Conservation (phyloP, 1,284 basidiomycete genomes). For the Tranzscheliella williamsii region DNA sequence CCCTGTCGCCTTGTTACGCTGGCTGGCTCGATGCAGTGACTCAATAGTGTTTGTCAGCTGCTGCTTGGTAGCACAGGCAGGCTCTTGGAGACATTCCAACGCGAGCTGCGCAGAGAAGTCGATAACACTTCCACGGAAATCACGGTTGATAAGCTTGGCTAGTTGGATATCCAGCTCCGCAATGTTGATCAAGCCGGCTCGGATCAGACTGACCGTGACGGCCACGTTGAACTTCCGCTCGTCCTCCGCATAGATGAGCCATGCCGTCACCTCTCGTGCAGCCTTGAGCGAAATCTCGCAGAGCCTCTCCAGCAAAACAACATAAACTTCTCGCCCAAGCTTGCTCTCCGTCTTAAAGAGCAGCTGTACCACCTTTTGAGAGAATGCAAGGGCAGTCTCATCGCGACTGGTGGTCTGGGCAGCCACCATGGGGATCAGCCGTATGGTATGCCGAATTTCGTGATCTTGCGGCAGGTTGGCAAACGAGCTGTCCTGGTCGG, state of each 20-base stretch:
- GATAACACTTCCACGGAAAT: conserved; percentile 76
- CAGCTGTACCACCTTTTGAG: conserved; percentile 82
- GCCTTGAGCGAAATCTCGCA: conserved; percentile 89
- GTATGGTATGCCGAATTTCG: conserved; percentile 80
- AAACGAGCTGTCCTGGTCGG: conserved; percentile 32
- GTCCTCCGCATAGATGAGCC: conserved; percentile 95
- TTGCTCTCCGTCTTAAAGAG: conserved; percentile 54
- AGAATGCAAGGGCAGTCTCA: conserved; percentile 85
- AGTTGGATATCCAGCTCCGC: conserved; percentile 86
- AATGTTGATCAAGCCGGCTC: conserved; percentile 78
- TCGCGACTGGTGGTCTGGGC: conserved; percentile 77
- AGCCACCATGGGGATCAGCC: conserved; percentile 78
- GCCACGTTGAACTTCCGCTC: conserved; percentile 91
- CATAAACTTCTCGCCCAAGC: conserved; percentile 67
- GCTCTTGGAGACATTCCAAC: conserved; percentile 79
- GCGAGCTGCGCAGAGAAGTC: conserved; percentile 83
- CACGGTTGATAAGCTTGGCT: conserved; percentile 77
- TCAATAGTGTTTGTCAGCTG: conserved; percentile 84
- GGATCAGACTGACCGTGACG: conserved; percentile 85
- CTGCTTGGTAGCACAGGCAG: conserved; percentile 72
- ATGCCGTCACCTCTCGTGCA: conserved; percentile 92
- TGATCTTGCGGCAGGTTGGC: conserved; percentile 70
- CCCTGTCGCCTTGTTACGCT: conserved; percentile 76
- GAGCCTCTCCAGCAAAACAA: conserved; percentile 81
- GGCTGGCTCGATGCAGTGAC: conserved; percentile 69